A percentile compares a stretch with the other conserved stretches of the same genome.
Conservation (phyloP, 306 rosid genomes). For the Carpinus viminea region DNA sequence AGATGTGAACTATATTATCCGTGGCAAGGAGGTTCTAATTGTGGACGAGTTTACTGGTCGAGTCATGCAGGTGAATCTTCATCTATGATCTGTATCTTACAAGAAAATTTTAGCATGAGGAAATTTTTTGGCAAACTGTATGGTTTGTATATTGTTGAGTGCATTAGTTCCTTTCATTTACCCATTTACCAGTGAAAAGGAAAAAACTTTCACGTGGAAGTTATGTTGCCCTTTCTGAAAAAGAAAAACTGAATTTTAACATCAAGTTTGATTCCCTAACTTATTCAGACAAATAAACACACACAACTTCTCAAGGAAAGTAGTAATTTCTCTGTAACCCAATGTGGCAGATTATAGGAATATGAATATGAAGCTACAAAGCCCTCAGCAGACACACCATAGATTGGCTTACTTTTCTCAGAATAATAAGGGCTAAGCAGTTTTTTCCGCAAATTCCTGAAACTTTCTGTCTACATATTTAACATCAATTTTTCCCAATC, state of each 20-base stretch:
- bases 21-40: slow-evolving; percentile 88
- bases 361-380: background rate
- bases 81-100: background rate
- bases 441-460: background rate
- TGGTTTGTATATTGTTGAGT: background rate
- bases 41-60: slow-evolving; percentile 99
- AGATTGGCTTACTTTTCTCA: background rate
- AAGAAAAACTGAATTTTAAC: background rate
- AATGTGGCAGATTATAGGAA: background rate
- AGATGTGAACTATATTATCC: slow-evolving; percentile 91
- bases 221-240: slow-evolving; percentile 2
- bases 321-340: background rate
- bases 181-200: background rate
- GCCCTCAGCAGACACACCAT: background rate
- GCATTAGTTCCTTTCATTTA: background rate
- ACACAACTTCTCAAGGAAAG: background rate
- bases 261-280: slow-evolving; percentile 1
- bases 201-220: background rate
- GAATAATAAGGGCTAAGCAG: background rate
- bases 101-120: background rate
- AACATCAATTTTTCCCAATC: background rate
- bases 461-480: background rate
- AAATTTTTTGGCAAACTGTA: background rate
- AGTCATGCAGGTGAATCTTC: slow-evolving; percentile 84
- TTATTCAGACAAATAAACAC: background rate